Base-by-base conservation (phyloP, 2,329 filamentous ascomycete species). In the Beauveria sp. region DNA sequence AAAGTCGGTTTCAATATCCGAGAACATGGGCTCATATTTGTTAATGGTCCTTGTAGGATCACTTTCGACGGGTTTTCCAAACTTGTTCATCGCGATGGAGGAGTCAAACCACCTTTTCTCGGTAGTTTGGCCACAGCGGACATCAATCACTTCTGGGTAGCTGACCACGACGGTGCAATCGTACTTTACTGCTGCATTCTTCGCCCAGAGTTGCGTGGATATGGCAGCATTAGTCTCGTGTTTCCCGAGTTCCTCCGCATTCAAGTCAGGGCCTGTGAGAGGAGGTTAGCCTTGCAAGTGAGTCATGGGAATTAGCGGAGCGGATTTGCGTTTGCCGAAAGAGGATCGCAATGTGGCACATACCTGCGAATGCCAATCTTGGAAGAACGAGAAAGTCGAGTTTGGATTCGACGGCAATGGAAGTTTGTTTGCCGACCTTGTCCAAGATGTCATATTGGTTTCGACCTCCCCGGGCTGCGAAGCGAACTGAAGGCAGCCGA, bases 351-450 rank as follows among this genome's bases (percentile, higher is more conserved):
- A 8, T 16, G 18, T 18, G 18, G 1, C 6, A 16, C 20, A 28
- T 58, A 52, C 57, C 47, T 61, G 84, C 81, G 69, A 93, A 92
- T 1, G 90, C 88, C 72, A 93, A 75, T 70, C 93, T 90, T 0
- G 90, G 89, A 0, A 93, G 74, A 0, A 93, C 84, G 0, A 95
- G 77, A 30, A 93, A 78, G 69, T 91, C 88, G 1, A 93, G 53
- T 18, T 80, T 74, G 1, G 34, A 40, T 26, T 81, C 73, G 0
- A 78, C 74, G 5, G 79, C 73, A 24, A 38, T 7, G n/a, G 22
- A 43, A 3, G 3, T 14, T 24, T 12, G 8, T 40, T 18, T 5
- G 14, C 5, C 10, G 0, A 82, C 80, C 28, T 70, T 77, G 26
- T 74, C 78, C 16, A 93, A 74, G 3, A 93, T 78, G 0, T 78